phyloP scores from a whole-genome alignment of 768 basidiomycete species.

The Pholiota microspora region DNA sequence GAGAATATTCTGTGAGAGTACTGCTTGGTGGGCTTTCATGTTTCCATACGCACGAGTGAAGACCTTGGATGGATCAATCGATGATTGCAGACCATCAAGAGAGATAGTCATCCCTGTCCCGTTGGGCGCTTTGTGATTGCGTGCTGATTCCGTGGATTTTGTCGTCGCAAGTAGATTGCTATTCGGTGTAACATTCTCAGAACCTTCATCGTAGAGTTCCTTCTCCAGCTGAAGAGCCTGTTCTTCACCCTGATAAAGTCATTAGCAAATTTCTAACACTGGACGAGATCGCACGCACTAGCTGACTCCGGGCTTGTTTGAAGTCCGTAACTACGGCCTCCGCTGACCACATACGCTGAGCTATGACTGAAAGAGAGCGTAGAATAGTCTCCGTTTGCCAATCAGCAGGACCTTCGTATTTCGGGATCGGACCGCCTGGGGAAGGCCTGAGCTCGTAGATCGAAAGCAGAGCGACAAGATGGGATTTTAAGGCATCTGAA shows the following conservation, averaged over 20 bases:
- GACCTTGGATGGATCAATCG: constrained; percentile 33
- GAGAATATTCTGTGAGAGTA: constrained; percentile 15
- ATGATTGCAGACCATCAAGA: constrained; percentile 45
- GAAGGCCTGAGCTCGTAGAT: constrained; percentile 55
- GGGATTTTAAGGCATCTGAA: constrained; percentile 29
- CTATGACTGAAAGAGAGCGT: constrained; percentile 47
- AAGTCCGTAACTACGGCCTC: constrained; percentile 44
- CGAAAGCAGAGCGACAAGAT: constrained; percentile 58
- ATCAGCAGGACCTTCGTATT: constrained; percentile 52
- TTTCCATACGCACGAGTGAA: constrained; percentile 28
- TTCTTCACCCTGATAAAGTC: constrained; percentile 10
- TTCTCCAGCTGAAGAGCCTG: constrained; percentile 11
- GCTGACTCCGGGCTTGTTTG: constrained; percentile 24
- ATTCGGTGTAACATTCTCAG: constrained; percentile 9
- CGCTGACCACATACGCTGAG: constrained; percentile 53
- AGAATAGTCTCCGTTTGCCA: constrained; percentile 60
- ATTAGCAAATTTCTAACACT: background rate
- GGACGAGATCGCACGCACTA: constrained; percentile 8
- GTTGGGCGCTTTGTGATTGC: constrained; percentile 7
- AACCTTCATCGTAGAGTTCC: constrained; percentile 10
- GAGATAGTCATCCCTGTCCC: constrained; percentile 41
- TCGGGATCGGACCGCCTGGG: constrained; percentile 46
- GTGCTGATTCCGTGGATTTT: constrained; percentile 4
- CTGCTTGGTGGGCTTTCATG: constrained; percentile 19
- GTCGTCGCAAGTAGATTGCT: constrained; percentile 9